Base-by-base conservation (phyloP, 2,329 filamentous ascomycete species). In the Venturia oleaginea region DNA sequence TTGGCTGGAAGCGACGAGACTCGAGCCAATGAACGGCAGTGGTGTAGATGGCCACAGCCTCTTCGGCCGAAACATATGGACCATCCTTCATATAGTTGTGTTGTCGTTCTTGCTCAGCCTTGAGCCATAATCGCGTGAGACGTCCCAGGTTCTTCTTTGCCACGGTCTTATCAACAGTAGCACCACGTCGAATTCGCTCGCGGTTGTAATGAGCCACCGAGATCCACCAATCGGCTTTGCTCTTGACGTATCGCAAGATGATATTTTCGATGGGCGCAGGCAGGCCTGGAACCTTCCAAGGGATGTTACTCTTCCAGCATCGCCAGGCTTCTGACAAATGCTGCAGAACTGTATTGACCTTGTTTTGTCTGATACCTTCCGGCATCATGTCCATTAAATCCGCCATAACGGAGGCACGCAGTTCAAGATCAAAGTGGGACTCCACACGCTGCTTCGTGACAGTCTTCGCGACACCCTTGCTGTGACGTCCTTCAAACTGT, bases 341-440 rank as follows among this genome's bases (percentile, higher is more conserved):
- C 73, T 97, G 94, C 63, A 99, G 80, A 55, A 99, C 93, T 1
- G 92, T 96, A 76, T 99, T 96, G 76, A 99, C 92, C 79, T 99
- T 99, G 80, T 94, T 99, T 75, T 99, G 94, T 76, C 97, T 97
- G 79, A 99, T 97, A 69, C 94, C 94, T 75, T 99, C 95, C 0
- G 94, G 94, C 94, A 99, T 99, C 95, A 99, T 99, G 72, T 99
- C 94, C 90, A 97, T 97, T 61, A 99, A 81, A 77, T 99, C 94
- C 55, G 93, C 92, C 93, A 99, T 99, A 68, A 99, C 94, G 0
- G 94, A 97, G 19, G 95, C 95, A 72, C 94, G 91, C 61, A 99
- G 86, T 77, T 99, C 94, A 65, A 99, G 83, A 77, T 99, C 94
- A 72, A 97, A 99, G 74, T 99, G 95, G 30, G 94, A 97, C 74